These are phyloP conservation scores for Nothomitra cinnamomea DNA, from an alignment of 2,329 filamentous ascomycete species.

Conservation along the genomic window DNA sequence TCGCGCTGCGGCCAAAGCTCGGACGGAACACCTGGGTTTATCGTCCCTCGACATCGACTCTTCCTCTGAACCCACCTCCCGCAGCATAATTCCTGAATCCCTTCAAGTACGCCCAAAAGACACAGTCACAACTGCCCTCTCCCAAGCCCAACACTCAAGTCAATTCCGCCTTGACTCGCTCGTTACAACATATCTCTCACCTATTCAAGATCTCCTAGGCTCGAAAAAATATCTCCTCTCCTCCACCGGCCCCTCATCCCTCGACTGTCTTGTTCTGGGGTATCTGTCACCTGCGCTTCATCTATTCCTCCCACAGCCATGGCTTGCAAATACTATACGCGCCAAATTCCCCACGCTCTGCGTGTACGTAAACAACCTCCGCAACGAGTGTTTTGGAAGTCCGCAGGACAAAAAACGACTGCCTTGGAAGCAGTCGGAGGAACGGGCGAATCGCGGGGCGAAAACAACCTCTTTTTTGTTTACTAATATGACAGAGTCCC, in stretches of 20 bases:
- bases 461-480: too few species aligned
- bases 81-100: slow-evolving; percentile 15
- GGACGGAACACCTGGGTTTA: slow-evolving; percentile 54
- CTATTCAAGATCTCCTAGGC: slow-evolving; percentile 46
- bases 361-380: slow-evolving; percentile 26
- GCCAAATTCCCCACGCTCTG: slow-evolving; percentile 29
- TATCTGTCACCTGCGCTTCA: slow-evolving; percentile 61
- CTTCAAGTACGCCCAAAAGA: slow-evolving; percentile 35
- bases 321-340: slow-evolving; percentile 40
- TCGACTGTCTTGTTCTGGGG: slow-evolving; percentile 69
- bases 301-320: slow-evolving; percentile 42
- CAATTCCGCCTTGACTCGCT: slow-evolving; percentile 63
- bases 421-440: too few species aligned
- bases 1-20: slow-evolving; percentile 49
- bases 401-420: background rate
- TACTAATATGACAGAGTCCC: too few species aligned
- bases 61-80: too few species aligned
- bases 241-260: slow-evolving; percentile 34
- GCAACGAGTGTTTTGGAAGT: slow-evolving; percentile 22
- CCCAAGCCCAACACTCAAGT: slow-evolving; percentile 48
- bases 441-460: too few species aligned
- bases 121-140: slow-evolving; percentile 44
- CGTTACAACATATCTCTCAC: slow-evolving; percentile 52
- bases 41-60: slow-evolving; percentile 47
- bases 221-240: slow-evolving; percentile 39